phyloP scores from a whole-genome alignment of 768 basidiomycete species.

The Podaxis sp. region DNA sequence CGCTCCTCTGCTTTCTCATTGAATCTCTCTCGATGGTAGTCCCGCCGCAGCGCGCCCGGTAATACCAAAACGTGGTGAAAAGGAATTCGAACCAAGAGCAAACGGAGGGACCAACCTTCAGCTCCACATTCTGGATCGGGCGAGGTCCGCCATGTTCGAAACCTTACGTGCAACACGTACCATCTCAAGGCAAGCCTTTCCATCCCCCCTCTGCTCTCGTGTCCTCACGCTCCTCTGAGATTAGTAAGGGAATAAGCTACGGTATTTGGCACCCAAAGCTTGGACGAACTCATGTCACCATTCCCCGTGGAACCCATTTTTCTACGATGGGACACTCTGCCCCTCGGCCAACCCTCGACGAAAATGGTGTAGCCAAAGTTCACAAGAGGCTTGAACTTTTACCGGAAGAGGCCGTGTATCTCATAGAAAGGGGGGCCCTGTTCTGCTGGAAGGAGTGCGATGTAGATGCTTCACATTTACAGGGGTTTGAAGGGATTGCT shows the following conservation, averaged over 20 bases:
- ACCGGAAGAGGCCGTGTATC: constrained; percentile 94
- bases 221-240: constrained; percentile 1
- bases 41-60: constrained; percentile 54
- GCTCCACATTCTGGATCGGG: constrained; percentile 74
- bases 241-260: constrained; percentile 77
- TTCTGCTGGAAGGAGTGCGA: constrained; percentile 73
- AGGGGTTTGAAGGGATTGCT: constrained; percentile 38
- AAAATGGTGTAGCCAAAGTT: constrained; percentile 39
- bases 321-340: constrained; percentile 78
- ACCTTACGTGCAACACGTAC: constrained; percentile 73
- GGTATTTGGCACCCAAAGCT: constrained; percentile 76
- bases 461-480: constrained; percentile 28
- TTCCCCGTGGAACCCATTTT: constrained; percentile 84
- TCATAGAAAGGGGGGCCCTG: constrained; percentile 86
- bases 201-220: neutral
- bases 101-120: constrained; percentile 75
- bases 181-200: constrained; percentile 64
- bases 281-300: constrained; percentile 62
- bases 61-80: constrained; percentile 96
- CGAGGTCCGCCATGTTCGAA: constrained; percentile 85
- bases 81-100: constrained; percentile 87
- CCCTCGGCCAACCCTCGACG: constrained; percentile 41
- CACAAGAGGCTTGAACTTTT: constrained; percentile 80
- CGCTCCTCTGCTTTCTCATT: constrained; percentile 13
- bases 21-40: constrained; percentile 24